Conservation (phyloP, 129 eudicot species). For the Arctium lappa region DNA sequence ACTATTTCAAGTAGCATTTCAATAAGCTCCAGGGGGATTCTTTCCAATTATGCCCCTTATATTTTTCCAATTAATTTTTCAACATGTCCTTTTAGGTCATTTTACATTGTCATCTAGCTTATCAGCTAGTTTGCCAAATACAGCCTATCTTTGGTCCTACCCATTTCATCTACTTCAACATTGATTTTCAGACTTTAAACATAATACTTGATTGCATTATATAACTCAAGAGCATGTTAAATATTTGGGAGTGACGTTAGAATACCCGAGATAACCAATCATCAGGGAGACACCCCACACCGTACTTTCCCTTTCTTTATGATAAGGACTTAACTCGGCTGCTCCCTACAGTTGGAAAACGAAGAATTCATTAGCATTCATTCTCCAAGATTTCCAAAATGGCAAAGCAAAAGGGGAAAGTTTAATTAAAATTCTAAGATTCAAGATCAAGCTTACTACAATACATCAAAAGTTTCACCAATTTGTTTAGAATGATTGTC, state of each 20-base stretch:
- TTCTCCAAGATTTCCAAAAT: neutral
- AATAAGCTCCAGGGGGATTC: neutral
- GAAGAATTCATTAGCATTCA: neutral
- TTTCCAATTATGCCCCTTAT: neutral
- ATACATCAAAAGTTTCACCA: too few species aligned
- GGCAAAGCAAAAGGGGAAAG: neutral
- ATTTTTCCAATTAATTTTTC: neutral
- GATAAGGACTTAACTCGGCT: conserved; percentile 70
- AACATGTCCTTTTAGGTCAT: neutral
- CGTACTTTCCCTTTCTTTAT: conserved; percentile 83
- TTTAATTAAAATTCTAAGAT: neutral
- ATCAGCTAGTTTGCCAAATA: neutral
- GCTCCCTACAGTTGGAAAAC: conserved; percentile 47
- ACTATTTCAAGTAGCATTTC: too few species aligned
- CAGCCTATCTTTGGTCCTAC: neutral
- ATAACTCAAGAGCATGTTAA: neutral
- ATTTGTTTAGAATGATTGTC: too few species aligned
- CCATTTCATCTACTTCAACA: neutral
- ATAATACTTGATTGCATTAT: neutral
- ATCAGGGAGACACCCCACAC: conserved; percentile 95
- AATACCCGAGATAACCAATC: conserved; percentile 97
- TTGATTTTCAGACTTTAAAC: neutral
- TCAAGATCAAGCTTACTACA: too few species aligned
- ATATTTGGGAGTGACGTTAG: neutral
- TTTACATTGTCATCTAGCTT: neutral